Evolutionary conservation across 768 basidiomycete genomes (phyloP), one percentile per base, ranked within the genome.

Genomic region (Termitomyces sp.): DNA sequence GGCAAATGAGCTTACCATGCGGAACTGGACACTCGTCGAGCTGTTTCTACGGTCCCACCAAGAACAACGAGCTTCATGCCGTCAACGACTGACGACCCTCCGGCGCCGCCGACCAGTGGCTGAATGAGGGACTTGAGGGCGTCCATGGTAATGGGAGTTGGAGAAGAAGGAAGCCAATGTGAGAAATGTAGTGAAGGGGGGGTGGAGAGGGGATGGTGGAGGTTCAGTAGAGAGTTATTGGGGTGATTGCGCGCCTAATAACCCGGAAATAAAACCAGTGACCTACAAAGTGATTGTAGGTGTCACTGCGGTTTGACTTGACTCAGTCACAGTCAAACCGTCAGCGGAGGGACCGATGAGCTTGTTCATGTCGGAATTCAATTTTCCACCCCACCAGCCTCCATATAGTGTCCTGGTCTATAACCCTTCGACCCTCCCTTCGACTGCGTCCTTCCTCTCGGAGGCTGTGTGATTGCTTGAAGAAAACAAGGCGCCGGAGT

Each of bases 11-110:
- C 83, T 62, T 69, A 89, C 91, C 92, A 93, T 48, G 89, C 91
- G 60, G 89, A 87, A 74, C 90, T 91, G 22, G 90, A 90, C 36
- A 92, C 85, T 64, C 91, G 79, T 68, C 91, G 81, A 0, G 91
- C 91, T 0, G 91, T 94, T 76, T 93, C 91, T 60, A 94, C 92
- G 1, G 92, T 92, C 59, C 91, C 91, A 61, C 91, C 91, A 55
- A 94, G 81, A 49, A 93, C 90, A 75, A 94, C 92, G 70, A 93
- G 89, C 77, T 94, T 94, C 80, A 92, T 87, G 65, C 91, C 92
- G 70, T 94, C 91, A 74, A 94, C 83, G 79, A 92, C 85, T 53
- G 89, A 91, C 32, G 88, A 89, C 66, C 87, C 84, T 55, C 84
- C 87, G 70, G 81, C 84, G 74, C 86, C 85, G 75, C 86, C 87